phyloP scores from a whole-genome alignment of 148 eudicot species.

The Cornus controversa region DNA sequence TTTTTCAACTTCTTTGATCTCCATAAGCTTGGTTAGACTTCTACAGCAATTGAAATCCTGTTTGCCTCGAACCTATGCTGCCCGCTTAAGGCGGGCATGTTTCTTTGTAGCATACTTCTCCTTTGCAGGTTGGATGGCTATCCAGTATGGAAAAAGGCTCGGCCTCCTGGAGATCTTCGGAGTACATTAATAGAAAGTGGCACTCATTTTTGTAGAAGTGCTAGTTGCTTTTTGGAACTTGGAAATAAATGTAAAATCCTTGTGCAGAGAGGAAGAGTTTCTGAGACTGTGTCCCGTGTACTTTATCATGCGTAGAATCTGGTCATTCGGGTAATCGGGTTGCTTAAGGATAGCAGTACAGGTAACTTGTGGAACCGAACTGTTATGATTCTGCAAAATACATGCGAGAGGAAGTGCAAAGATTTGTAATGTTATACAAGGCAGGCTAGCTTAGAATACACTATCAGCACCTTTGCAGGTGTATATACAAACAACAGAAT shows the following conservation, averaged over 20 bases:
- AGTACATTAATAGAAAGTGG: conserved; percentile 23
- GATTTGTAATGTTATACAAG: background rate
- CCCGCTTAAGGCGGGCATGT: conserved; percentile 50
- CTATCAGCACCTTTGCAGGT: background rate
- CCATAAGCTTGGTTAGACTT: conserved; percentile 41
- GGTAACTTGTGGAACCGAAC: background rate
- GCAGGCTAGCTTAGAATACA: background rate
- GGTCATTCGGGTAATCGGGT: no score
- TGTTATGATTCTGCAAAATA: background rate
- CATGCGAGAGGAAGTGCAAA: background rate
- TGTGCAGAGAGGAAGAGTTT: conserved; percentile 11
- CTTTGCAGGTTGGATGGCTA: conserved; percentile 67
- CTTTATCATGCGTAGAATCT: background rate
- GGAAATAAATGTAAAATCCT: conserved; percentile 13
- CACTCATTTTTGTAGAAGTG: conserved; percentile 21
- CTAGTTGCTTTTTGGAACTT: conserved; percentile 7
- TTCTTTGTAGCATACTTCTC: conserved; percentile 74
- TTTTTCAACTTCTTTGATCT: conserved; percentile 51
- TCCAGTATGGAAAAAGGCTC: conserved; percentile 66
- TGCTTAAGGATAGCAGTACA: background rate
- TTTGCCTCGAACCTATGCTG: conserved; percentile 27
- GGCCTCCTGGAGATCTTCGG: conserved; percentile 52
- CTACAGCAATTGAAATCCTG: conserved; percentile 30
- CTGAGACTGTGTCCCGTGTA: background rate
- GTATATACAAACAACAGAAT: background rate